Percentiles rank a stretch among this genome's conserved stretches.
These are phyloP conservation scores for Diaporthe velutina DNA, from an alignment of 2,329 filamentous ascomycete species.

Conservation along the genomic window DNA sequence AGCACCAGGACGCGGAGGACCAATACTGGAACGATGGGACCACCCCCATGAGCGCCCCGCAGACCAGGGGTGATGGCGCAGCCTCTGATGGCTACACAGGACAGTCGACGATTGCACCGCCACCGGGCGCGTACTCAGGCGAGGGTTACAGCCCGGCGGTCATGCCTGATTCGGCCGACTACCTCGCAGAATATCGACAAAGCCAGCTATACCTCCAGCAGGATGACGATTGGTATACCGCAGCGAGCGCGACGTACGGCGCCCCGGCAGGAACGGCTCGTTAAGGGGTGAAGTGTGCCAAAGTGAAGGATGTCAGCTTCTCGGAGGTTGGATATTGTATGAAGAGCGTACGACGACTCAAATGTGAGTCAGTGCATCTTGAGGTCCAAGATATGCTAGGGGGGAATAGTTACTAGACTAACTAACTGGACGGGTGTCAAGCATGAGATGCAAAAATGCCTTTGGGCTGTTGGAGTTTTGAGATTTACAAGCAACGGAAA, in stretches of 20 bases:
- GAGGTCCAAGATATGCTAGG: neutral
- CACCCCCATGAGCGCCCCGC: neutral
- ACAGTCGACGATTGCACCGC: neutral
- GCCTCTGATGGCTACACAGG: neutral
- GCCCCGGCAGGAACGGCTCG: neutral
- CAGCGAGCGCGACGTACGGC: neutral
- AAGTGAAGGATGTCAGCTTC: neutral
- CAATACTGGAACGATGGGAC: neutral
- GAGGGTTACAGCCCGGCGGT: constrained; percentile 23
- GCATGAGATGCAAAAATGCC: neutral
- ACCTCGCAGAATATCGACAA: constrained; percentile 14
- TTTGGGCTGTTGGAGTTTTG: neutral
- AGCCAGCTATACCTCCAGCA: constrained; percentile 29
- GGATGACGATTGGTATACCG: constrained; percentile 25
- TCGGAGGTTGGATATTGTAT: no score
- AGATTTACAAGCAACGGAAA: neutral
- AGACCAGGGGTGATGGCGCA: neutral
- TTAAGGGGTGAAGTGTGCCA: no score
- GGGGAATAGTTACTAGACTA: no score
- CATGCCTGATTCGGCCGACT: constrained; percentile 20
- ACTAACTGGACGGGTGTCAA: neutral
- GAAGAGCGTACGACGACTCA: neutral
- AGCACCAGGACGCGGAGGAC: neutral
- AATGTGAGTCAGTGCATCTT: neutral
- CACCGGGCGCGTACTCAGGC: neutral